Evolutionary conservation across 164 flowering plant species (phyloP).

Genomic region (Berberis vulgaris): DNA sequence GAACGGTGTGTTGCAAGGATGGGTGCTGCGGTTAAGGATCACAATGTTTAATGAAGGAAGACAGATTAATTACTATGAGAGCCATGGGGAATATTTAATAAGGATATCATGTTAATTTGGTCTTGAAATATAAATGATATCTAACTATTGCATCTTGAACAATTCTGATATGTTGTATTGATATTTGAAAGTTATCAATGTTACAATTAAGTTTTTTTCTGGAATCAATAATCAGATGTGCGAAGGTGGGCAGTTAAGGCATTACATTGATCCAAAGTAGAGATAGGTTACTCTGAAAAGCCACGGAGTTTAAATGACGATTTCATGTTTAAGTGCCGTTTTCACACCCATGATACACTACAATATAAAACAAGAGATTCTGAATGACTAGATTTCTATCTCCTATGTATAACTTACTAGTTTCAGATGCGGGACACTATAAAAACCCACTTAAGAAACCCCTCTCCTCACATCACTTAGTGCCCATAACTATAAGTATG

Average conservation of each 20-base stretch:
- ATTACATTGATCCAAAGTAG: no score
- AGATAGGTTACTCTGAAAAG: no score
- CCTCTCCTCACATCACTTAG: not conserved
- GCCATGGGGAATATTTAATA: not conserved
- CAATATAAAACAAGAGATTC: not conserved
- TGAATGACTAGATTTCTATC: slow-evolving; percentile 11
- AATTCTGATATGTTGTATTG: not conserved
- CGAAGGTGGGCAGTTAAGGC: no score
- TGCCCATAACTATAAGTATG: slow-evolving; percentile 4
- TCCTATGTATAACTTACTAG: slow-evolving; percentile 10
- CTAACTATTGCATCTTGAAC: not conserved
- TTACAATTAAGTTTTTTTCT: not conserved
- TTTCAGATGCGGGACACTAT: slow-evolving; percentile 13
- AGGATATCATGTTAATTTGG: not conserved
- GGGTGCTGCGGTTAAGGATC: not conserved
- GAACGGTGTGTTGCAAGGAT: not conserved
- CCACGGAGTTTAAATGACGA: no score
- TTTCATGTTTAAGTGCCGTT: no score
- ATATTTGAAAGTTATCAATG: not conserved
- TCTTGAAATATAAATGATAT: not conserved
- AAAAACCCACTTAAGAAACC: slow-evolving; percentile 25
- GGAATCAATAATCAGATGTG: not conserved
- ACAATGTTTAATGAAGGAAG: no score
- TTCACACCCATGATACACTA: not conserved
- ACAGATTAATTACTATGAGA: not conserved